Percentiles rank a stretch among this genome's conserved stretches.
Conservation (phyloP, 352 stramenopile genomes). For the Phytophthora cactorum region DNA sequence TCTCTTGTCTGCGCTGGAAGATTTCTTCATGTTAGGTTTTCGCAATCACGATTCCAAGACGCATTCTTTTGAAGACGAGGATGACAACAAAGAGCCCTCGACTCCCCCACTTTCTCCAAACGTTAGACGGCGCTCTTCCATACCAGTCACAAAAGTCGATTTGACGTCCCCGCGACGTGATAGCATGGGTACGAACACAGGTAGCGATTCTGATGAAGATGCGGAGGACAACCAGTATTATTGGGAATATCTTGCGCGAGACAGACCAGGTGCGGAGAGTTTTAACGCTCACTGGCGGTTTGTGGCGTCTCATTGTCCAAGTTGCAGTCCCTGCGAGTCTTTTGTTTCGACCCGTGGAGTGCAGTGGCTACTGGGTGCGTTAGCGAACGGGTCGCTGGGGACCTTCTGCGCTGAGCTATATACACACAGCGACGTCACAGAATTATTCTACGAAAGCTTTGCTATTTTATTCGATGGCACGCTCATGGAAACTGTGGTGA, state of each 20-base stretch:
- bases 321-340: slow-evolving; percentile 56
- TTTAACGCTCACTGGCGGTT: slow-evolving; percentile 74
- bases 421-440: slow-evolving; percentile 45
- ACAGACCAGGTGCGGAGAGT: slow-evolving; percentile 50
- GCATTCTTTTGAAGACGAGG: slow-evolving; percentile 28
- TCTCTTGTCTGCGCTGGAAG: slow-evolving; percentile 71
- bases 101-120: slow-evolving; percentile 36
- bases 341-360: slow-evolving; percentile 76
- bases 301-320: slow-evolving; percentile 55
- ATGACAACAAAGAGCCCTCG: slow-evolving; percentile 18
- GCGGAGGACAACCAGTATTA: slow-evolving; percentile 55
- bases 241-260: slow-evolving; percentile 72
- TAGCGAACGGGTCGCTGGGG: slow-evolving; percentile 63
- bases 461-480: slow-evolving; percentile 51
- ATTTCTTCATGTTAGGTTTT: slow-evolving; percentile 74
- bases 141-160: slow-evolving; percentile 23
- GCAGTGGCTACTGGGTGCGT: slow-evolving; percentile 73
- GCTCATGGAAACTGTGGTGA: slow-evolving; percentile 57
- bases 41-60: slow-evolving; percentile 27
- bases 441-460: slow-evolving; percentile 61
- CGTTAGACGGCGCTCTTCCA: slow-evolving; percentile 20
- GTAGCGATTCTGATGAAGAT: slow-evolving; percentile 29
- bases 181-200: slow-evolving; percentile 26
- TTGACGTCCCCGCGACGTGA: slow-evolving; percentile 22
- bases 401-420: slow-evolving; percentile 66